Base-by-base conservation (phyloP, 2,329 filamentous ascomycete species). In the Tolypocladium nubicola region DNA sequence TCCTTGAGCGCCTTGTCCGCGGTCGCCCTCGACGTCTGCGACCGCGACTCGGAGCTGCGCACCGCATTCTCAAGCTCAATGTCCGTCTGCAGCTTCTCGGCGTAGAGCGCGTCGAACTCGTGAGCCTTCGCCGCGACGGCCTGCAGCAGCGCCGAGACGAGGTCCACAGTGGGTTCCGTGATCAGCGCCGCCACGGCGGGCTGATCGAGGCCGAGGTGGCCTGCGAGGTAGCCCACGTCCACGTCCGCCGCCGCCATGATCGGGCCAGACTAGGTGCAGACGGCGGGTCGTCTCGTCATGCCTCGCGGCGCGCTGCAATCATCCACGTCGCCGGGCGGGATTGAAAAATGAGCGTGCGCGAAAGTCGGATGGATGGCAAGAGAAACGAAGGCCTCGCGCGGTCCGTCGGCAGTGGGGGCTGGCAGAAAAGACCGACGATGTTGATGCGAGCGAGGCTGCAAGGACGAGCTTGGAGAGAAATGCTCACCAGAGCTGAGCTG, bases 41-140 rank as follows among this genome's bases (percentile, higher is more conserved):
- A 86, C 72, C 91, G 89, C 30, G 87, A 85, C 69, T 97, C 93
- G 59, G 88, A 87, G 62, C 83, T 88, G 65, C 91, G 87, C 53
- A 96, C 87, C 21, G 87, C 88, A 71, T 90, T 94, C 71, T 99
- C 94, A 9, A 97, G 82, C 76, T 97, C 92, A 50, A 99, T 94
- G 66, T 96, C 90, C 52, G 89, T 78, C 63, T 90, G 87, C 50
- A 97, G 80, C 75, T 97, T 97, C 62, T 96, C 89, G 11, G 93
- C 87, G 65, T 87, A 90, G 45, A 96, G 75, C 43, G 85, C 82
- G 68, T 96, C 90, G 65, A 84, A 87, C 66, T 96, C 90, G 65
- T 86, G 88, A 40, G 89, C 90, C 71, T 94, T 96, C 37, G 78
- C 76, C 30, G 86, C 82, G 56, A 97, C 83, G 33, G 88, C 86